Base-by-base conservation (phyloP, 305 asterid species). In the Fraxinus velutina region DNA sequence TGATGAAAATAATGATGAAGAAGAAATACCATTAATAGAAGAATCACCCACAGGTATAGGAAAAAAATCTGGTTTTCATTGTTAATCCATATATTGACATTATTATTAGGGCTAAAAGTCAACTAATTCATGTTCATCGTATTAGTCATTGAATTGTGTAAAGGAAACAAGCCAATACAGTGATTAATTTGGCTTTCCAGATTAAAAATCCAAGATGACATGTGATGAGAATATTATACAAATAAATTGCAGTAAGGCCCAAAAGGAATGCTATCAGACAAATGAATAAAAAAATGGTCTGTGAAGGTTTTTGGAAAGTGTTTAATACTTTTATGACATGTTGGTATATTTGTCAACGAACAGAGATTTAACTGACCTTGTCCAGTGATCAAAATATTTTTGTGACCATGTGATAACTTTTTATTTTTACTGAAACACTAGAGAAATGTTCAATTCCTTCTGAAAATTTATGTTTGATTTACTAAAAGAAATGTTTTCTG, bases 21-120 rank as follows among this genome's bases (percentile, higher is more conserved):
- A 93, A 84, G 94, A 90, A 83, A 90, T 92, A 81, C 92, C 94
- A 73, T 87, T 89, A 90, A 87, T 92, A 15, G 98, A 94, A 80
- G 97, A 96, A 82, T 83, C 90, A 37, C 92, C 88, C 44, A 91
- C 98, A 83, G 98, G 98, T 96, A 73, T 79, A 2, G 64, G 75
- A 72, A 71, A 9, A 29, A 30, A 71, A 15, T 66, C 19, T 7
- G 47, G 37, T 75, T 39, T 60, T 29, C 74, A 76, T 47, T 80
- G 62, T 64, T 24, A 37, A 6, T 60, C 3, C 74, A 73, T 36
- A 6, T 73, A 32, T 32, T 0, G 22, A 32, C 5, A 30, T 71
- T 71, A 30, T 71, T 71, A 71, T 71, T 32, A 71, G 12, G 24
- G 17, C 44, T 12, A 29, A 15, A 29, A 70, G 21, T 71, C 75